Evolutionary conservation across 441 rosid genomes (phyloP).

Genomic region (Raphanus hybrid): DNA sequence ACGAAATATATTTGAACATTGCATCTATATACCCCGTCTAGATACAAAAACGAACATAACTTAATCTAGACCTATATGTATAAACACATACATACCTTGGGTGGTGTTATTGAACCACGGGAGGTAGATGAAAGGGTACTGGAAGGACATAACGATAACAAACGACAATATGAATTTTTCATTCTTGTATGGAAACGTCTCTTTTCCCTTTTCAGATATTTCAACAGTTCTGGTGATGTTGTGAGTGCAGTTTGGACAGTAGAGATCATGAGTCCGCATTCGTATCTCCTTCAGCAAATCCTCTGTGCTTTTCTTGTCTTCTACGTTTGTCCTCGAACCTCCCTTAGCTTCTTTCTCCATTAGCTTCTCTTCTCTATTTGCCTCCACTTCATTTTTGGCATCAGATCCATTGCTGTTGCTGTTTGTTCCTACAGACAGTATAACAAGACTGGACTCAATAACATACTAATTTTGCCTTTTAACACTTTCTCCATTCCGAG

Average conservation of each 20-base stretch:
- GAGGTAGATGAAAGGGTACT: background rate
- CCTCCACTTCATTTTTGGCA: background rate
- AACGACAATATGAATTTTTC: background rate
- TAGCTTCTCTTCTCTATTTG: background rate
- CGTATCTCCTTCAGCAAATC: background rate
- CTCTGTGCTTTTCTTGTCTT: background rate
- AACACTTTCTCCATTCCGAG: too few species aligned
- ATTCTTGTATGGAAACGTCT: background rate
- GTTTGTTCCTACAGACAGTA: too few species aligned
- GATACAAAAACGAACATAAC: too few species aligned
- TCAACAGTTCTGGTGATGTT: background rate
- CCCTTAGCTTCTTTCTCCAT: background rate
- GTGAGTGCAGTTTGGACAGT: background rate
- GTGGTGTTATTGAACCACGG: background rate
- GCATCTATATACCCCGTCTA: too few species aligned
- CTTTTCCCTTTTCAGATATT: background rate
- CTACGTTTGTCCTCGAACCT: background rate
- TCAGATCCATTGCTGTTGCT: background rate
- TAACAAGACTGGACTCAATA: too few species aligned
- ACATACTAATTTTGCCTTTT: too few species aligned
- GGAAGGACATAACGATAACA: background rate
- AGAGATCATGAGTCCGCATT: slow-evolving; percentile 16
- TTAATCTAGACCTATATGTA: too few species aligned
- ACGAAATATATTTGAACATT: too few species aligned
- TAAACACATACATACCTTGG: slow-evolving; percentile 4